Conservation (phyloP, 441 rosid genomes). For the Gossypium trilobum region DNA sequence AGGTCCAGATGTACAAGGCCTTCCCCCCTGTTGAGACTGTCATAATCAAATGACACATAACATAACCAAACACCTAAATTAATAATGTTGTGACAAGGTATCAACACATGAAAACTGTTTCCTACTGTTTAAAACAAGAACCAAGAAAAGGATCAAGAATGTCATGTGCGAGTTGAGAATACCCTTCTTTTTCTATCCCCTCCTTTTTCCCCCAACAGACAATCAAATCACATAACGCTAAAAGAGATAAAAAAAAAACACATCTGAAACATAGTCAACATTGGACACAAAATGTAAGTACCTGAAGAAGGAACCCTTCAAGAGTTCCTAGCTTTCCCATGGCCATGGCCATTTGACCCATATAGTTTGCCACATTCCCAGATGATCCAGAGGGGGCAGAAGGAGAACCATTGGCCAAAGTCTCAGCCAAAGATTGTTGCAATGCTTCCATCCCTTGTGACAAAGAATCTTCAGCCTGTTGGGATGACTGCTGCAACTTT, state of each 20-base stretch:
- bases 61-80: constrained; percentile 2
- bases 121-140: not conserved
- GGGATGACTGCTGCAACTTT: constrained; percentile 76
- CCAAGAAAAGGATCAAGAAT: not conserved
- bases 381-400: constrained; percentile 53
- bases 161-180: not conserved
- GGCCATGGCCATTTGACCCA: constrained; percentile 98
- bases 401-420: constrained; percentile 57
- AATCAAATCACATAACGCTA: not conserved
- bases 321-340: constrained; percentile 84
- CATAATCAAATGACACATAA: not conserved
- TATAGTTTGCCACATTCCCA: constrained; percentile 71
- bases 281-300: constrained; percentile 18
- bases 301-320: constrained; percentile 74
- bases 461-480: constrained; percentile 23
- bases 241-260: not conserved
- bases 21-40: not conserved
- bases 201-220: not conserved
- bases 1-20: not conserved
- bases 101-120: not conserved
- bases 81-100: not conserved
- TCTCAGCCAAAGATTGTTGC: constrained; percentile 77
- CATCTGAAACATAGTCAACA: not conserved
- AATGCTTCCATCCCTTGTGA: constrained; percentile 87
- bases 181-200: not conserved